Conservation (phyloP, 495 filamentous ascomycete genomes). For the Aspergillus taichungensis region DNA sequence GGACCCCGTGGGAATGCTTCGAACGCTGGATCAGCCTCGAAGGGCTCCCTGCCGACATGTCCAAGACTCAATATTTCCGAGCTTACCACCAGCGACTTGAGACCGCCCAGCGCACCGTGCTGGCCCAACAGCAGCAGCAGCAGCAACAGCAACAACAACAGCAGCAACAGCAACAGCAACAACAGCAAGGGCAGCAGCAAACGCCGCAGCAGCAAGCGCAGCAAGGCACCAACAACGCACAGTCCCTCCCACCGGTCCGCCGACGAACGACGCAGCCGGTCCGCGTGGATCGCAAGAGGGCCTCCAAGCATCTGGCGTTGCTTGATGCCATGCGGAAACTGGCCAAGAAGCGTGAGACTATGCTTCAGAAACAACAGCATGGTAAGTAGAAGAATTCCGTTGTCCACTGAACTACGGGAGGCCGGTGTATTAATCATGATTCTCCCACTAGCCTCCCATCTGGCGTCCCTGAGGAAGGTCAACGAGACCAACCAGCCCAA, state of each 20-base stretch:
- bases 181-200: slow-evolving; percentile 39
- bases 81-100: slow-evolving; percentile 75
- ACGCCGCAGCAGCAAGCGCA: slow-evolving; percentile 47
- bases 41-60: slow-evolving; percentile 82
- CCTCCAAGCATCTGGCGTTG: slow-evolving; percentile 74
- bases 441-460: slow-evolving; percentile 39
- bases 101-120: slow-evolving; percentile 58
- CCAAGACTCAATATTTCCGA: slow-evolving; percentile 85
- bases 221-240: slow-evolving; percentile 31
- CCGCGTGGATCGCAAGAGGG: slow-evolving; percentile 76
- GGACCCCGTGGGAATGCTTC: slow-evolving; percentile 98
- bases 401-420: not conserved
- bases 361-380: slow-evolving; percentile 78
- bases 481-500: slow-evolving; percentile 59
- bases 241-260: slow-evolving; percentile 48
- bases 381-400: slow-evolving; percentile 29
- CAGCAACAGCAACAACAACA: slow-evolving; percentile 46
- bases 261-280: slow-evolving; percentile 63
- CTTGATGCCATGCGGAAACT: slow-evolving; percentile 93
- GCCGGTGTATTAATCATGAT: slow-evolving; percentile 9
- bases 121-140: slow-evolving; percentile 46
- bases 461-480: slow-evolving; percentile 62
- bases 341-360: slow-evolving; percentile 85
- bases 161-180: slow-evolving; percentile 43
- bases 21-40: slow-evolving; percentile 91